Evolutionary conservation across 2,329 filamentous ascomycete genomes (phyloP), one percentile per base, ranked within the genome.

Genomic region (Ceratocystis ficicola): DNA sequence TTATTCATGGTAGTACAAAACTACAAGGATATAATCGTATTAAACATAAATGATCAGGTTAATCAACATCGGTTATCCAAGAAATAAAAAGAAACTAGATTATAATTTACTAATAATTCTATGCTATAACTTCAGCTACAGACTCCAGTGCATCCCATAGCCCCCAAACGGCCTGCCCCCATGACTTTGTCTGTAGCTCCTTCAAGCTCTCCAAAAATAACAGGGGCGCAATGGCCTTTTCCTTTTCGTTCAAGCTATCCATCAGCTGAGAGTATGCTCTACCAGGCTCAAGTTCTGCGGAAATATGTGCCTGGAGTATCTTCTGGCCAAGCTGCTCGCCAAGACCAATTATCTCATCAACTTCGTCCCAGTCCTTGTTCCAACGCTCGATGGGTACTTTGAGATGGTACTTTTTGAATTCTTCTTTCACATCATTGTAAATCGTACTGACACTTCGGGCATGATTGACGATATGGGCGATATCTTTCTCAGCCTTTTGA

Each of bases 161-260:
- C 7, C 65, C 64, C 68, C 68, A 68, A 17, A 66, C 60, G 1
- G 52, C 66, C 63, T 68, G 61, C 6, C 68, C 68, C 68, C 67
- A 69, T 30, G 67, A 52, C 50, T 65, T 66, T 15, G 64, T 41
- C 32, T 57, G 57, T 48, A 68, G 28, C 48, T 63, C 46, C 15
- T 62, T 46, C 50, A 69, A 17, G 25, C 67, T 69, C 30, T 68
- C 64, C 41, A 62, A 32, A 44, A 69, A 69, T 30, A 69, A 62
- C 30, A 64, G 30, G 5, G 63, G 25, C 12, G 66, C 68, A 12
- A 67, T 48, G 44, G 66, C 59, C n/a, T 41, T 67, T 52, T 67
- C 66, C 22, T 65, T 65, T 6, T 50, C 57, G 36, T n/a, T 64
- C 66, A 67, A 10, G 5, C 41, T 32, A 17, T 65, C 30, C 59